Base-by-base conservation (phyloP, 257 asterid genomes). In the Lavandula angustifolia region DNA sequence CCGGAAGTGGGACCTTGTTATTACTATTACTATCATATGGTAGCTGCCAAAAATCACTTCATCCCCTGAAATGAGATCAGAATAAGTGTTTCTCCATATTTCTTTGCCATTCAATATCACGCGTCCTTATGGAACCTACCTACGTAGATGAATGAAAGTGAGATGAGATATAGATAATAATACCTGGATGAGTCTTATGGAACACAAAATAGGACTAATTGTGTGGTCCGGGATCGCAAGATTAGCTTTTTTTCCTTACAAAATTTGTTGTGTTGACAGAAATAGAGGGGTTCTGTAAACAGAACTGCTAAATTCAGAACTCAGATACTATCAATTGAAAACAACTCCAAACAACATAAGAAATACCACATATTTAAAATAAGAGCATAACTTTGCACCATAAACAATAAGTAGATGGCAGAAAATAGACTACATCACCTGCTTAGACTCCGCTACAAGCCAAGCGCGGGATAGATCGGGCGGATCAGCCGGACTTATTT, bases 101-200 rank as follows among this genome's bases (percentile, higher is more conserved):
- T 82, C 57, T 84, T 84, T 85, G 35, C 96, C 95, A 76, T 90
- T 90, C 40, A 90, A 90, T 68, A 75, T 86, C 75, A 90, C 90
- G 64, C 78, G 75, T 65, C 96, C 96, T 85, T 76, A 89, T 70
- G 27, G 76, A 68, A 75, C 95, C 86, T 70, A 81, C 96, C 96
- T 32, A 89, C 85, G 60, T 33, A 31, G 53, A 54, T 53, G 54
- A 75, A 47, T 73, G 58, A 22, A 41, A 47, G 49, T 55, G 42
- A 50, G 41, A 1, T 60, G 27, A 38, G 13, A 55, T 55, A 61
- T 27, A 62, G 67, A 17, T 12, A 67, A 89, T 86, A 49, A 53
- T 75, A 88, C 96, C 94, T 82, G 82, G 38, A 73, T 49, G 29
- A 76, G 92, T 74, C 80, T 85, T 77, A 89, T 70, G 27, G 76